Percentiles rank a stretch among this genome's conserved stretches.
Conservation (phyloP, 805 yeast species). For the Wickerhamomyces strasburgensis region DNA sequence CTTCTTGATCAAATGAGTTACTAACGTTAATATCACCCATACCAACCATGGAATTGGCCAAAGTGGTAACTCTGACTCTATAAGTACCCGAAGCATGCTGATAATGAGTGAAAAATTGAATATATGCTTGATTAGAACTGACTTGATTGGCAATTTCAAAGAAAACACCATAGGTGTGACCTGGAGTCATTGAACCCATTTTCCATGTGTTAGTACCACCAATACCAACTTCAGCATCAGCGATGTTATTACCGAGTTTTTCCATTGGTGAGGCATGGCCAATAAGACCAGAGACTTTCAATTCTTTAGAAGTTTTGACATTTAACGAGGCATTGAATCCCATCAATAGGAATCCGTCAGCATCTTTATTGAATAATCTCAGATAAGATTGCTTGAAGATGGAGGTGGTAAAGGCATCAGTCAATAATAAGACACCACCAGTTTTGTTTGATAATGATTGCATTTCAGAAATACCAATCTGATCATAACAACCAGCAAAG, state of each 20-base stretch:
- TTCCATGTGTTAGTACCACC: conserved; percentile 91
- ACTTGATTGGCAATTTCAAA: conserved; percentile 64
- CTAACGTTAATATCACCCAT: conserved; percentile 54
- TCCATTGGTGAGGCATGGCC: conserved; percentile 82
- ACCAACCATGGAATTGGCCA: conserved; percentile 53
- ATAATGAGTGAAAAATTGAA: conserved; percentile 87
- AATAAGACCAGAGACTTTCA: conserved; percentile 87
- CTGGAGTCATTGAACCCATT: conserved; percentile 79
- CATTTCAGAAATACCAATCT: conserved; percentile 94
- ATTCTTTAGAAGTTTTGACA: conserved; percentile 79
- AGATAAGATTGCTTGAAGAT: conserved; percentile 90
- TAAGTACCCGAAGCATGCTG: conserved; percentile 93
- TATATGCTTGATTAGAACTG: conserved; percentile 39
- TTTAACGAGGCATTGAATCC: conserved; percentile 88
- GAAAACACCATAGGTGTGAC: conserved; percentile 82
- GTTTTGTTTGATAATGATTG: conserved; percentile 76
- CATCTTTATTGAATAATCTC: conserved; percentile 82
- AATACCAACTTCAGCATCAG: conserved; percentile 90
- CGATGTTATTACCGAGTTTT: conserved; percentile 63
- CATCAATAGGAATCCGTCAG: conserved; percentile 78
- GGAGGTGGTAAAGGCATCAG: conserved; percentile 93
- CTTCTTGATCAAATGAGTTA: conserved; percentile 92
- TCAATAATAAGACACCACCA: conserved; percentile 83
- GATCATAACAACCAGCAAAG: conserved; percentile 94
- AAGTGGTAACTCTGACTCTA: conserved; percentile 86